Conservation (phyloP, 2,329 filamentous ascomycete species). For the Alternaria viburni region DNA sequence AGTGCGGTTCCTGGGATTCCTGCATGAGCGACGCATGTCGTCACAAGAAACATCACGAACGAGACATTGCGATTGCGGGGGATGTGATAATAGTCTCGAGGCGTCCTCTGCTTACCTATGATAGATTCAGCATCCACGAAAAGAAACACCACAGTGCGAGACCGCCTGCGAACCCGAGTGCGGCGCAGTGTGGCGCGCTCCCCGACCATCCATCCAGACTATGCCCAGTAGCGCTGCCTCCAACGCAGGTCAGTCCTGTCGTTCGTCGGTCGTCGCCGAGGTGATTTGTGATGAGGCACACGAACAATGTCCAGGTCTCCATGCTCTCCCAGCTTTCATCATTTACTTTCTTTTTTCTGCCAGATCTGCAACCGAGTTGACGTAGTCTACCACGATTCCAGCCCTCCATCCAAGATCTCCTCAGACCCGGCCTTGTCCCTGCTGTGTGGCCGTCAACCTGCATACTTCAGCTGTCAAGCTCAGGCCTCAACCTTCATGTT, state of each 20-base stretch:
- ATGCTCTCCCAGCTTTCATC: neutral
- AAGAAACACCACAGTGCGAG: neutral
- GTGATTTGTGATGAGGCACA: slow-evolving; percentile 2
- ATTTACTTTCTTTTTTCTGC: neutral
- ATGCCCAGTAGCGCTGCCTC: neutral
- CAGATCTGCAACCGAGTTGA: neutral
- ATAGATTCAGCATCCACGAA: neutral
- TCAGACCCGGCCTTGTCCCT: neutral
- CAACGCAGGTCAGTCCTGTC: neutral
- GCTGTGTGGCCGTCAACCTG: neutral
- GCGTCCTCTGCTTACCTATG: neutral
- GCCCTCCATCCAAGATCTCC: neutral
- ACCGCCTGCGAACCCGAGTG: neutral
- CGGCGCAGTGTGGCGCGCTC: neutral
- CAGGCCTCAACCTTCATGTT: neutral
- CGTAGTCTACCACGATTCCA: neutral
- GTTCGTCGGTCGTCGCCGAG: neutral
- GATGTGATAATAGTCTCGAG: neutral
- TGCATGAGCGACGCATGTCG: slow-evolving; percentile 17
- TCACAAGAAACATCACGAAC: slow-evolving; percentile 15
- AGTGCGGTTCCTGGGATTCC: slow-evolving; percentile 10
- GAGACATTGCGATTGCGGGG: neutral
- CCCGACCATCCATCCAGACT: neutral
- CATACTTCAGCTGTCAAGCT: slow-evolving; percentile 1
- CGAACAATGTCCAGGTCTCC: neutral